Evolutionary conservation across 2,329 filamentous ascomycete species (phyloP).

Genomic region (Stagonosporopsis rhizophila): DNA sequence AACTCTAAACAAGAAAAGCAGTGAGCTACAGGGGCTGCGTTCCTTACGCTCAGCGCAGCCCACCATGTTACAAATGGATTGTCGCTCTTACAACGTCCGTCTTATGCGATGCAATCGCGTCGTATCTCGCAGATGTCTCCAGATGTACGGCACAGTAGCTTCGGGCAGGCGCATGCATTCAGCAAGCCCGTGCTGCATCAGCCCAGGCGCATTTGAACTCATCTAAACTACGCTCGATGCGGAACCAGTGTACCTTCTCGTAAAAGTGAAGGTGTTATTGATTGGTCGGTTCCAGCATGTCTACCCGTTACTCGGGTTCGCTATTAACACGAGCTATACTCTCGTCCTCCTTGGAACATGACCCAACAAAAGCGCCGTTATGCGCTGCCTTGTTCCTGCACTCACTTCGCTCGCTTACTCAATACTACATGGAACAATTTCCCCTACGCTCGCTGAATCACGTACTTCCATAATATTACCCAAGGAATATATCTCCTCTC

Average conservation of each 20-base stretch:
- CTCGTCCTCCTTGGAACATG: slow-evolving; percentile 17
- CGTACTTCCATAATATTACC: neutral
- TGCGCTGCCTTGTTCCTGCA: slow-evolving; percentile 19
- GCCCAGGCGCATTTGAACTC: slow-evolving; percentile 7
- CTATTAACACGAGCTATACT: slow-evolving; percentile 22
- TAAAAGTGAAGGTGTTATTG: slow-evolving; percentile 5
- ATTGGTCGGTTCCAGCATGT: slow-evolving; percentile 13
- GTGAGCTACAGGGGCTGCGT: slow-evolving; percentile 4
- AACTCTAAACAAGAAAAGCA: slow-evolving; percentile 8
- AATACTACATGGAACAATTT: slow-evolving; percentile 5
- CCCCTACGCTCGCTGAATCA: slow-evolving; percentile 25
- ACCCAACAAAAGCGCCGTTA: slow-evolving; percentile 28
- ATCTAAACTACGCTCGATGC: slow-evolving; percentile 15
- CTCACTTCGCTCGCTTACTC: slow-evolving; percentile 22
- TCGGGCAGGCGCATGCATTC: slow-evolving; percentile 13
- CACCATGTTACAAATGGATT: neutral
- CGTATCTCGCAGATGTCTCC: neutral
- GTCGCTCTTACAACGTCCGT: neutral
- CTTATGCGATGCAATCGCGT: neutral
- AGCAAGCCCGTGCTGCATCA: slow-evolving; percentile 21
- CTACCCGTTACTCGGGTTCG: slow-evolving; percentile 20
- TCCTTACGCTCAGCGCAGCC: neutral
- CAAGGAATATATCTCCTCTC: neutral
- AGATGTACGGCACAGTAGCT: slow-evolving; percentile 11
- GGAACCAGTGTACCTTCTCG: slow-evolving; percentile 6